A percentile compares a stretch with the other conserved stretches of the same genome.
phyloP scores from a whole-genome alignment of 2,329 filamentous ascomycete species.

The Pseudogymnoascus sp. region DNA sequence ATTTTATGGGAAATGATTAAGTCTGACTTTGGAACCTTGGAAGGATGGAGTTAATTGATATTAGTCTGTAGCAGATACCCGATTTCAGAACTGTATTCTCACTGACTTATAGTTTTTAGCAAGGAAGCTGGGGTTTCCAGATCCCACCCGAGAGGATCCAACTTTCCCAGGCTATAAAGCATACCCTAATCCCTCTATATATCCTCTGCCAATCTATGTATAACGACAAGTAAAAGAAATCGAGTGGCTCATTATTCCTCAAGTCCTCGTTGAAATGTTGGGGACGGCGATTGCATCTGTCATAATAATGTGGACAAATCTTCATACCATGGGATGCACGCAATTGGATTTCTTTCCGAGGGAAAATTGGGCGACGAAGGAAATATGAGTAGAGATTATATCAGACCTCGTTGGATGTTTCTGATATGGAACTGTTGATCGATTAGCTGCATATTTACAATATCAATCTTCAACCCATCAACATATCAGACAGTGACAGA shows the following conservation, averaged over 20 bases:
- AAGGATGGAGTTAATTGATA: not conserved
- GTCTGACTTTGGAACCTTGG: not conserved
- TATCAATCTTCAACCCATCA: not conserved
- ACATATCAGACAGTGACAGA: not conserved
- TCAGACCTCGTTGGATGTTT: not conserved
- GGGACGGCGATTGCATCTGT: not conserved
- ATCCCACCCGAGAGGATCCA: too few relatives aligned
- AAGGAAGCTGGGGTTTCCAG: not conserved
- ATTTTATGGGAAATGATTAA: not conserved
- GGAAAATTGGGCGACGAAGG: not conserved
- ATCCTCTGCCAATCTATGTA: too few relatives aligned
- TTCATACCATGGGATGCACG: not conserved
- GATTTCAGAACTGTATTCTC: not conserved
- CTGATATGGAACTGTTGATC: not conserved
- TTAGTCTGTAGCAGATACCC: not conserved
- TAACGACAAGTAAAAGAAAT: too few relatives aligned
- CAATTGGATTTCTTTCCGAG: too few relatives aligned
- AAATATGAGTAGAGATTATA: not conserved
- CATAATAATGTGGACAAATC: not conserved
- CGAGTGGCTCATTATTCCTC: too few relatives aligned
- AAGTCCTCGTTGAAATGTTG: not conserved
- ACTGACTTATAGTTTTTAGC: not conserved
- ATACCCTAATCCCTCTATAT: too few relatives aligned
- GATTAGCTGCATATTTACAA: not conserved
- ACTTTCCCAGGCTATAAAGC: too few relatives aligned